Base-by-base conservation (phyloP, 2,329 filamentous ascomycete genomes). In the Clonostachys chloroleuca region DNA sequence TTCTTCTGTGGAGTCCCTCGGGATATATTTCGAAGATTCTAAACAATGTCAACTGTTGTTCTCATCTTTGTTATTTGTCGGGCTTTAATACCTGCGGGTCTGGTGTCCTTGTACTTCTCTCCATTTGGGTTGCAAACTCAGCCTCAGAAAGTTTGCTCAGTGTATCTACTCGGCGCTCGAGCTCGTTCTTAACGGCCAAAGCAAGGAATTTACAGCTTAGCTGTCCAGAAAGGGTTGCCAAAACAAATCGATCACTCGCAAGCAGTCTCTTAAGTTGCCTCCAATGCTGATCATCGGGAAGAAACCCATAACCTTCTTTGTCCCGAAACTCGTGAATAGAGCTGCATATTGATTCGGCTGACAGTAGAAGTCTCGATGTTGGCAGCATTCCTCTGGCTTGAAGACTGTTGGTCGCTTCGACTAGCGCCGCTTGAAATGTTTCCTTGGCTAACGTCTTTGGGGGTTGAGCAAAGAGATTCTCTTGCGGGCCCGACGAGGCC, bases 281-380 rank as follows among this genome's bases (percentile, higher is more conserved):
- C 68, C 68, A 70, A 24, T 62, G 68, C 8, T 53, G 49, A n/a
- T 56, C 54, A 46, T 70, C 64, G 3, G 54, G 57, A 5, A 67
- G 46, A 44, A 64, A 58, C 3, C 65, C 66, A 18, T 30, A 30
- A 30, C 24, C 24, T 30, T 30, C 24, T 30, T 30, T 30, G 24
- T 30, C 24, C 24, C 24, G 24, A 30, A 30, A 30, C 24, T 30
- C 24, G 24, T 30, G 24, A 30, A 30, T 30, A 9, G 24, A 30
- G 24, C 24, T 30, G 24, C 24, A 30, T 30, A 30, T 30, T 30
- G 24, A 10, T 30, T 30, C 24, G 8, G 24, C 24, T 30, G 24
- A 30, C 24, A 30, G 24, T 24, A 24, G 24, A 30, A 30, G 24
- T 10, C 8, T 30, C 24, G 8, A 30, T 30, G 8, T 30, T 30